Evolutionary conservation across 108 stramenopile genomes (phyloP).

Genomic region (Bacterosira constricta): DNA sequence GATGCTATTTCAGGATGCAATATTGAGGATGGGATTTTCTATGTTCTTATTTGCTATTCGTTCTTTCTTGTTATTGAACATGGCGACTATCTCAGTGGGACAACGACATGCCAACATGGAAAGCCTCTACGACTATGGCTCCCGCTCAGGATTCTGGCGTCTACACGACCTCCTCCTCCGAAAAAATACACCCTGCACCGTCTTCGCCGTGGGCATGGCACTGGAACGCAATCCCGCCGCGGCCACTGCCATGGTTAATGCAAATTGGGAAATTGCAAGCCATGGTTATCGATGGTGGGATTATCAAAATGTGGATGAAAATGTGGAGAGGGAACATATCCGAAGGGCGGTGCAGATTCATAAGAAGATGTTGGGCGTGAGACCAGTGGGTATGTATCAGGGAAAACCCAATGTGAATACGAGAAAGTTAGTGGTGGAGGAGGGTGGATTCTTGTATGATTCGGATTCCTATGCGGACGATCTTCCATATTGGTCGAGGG

Average conservation of each 20-base stretch:
- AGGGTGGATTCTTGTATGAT: constrained; percentile 93
- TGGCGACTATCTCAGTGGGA: constrained; percentile 10
- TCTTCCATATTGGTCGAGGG: constrained; percentile 90
- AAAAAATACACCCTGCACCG: constrained; percentile 83
- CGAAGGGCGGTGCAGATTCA: constrained; percentile 88
- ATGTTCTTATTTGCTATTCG: neutral
- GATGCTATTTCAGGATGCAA: neutral
- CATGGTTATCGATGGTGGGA: constrained; percentile 96
- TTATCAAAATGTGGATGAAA: constrained; percentile 87
- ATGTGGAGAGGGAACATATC: constrained; percentile 89
- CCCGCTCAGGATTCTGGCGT: constrained; percentile 93
- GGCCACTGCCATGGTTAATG: constrained; percentile 77
- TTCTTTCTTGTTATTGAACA: neutral
- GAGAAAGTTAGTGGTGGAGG: constrained; percentile 80
- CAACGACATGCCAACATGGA: constrained; percentile 89
- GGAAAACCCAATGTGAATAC: constrained; percentile 90
- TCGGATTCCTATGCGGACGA: constrained; percentile 94
- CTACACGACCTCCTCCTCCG: constrained; percentile 81
- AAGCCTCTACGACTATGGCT: constrained; percentile 92
- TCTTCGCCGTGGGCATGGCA: constrained; percentile 97
- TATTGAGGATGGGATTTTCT: neutral
- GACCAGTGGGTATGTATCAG: constrained; percentile 94
- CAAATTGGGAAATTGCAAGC: constrained; percentile 89
- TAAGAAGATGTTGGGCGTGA: constrained; percentile 71
- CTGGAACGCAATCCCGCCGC: constrained; percentile 84